A percentile compares a stretch with the other conserved stretches of the same genome.
phyloP scores from a whole-genome alignment of 352 stramenopile genomes.

The Phytophthora citrophthora region DNA sequence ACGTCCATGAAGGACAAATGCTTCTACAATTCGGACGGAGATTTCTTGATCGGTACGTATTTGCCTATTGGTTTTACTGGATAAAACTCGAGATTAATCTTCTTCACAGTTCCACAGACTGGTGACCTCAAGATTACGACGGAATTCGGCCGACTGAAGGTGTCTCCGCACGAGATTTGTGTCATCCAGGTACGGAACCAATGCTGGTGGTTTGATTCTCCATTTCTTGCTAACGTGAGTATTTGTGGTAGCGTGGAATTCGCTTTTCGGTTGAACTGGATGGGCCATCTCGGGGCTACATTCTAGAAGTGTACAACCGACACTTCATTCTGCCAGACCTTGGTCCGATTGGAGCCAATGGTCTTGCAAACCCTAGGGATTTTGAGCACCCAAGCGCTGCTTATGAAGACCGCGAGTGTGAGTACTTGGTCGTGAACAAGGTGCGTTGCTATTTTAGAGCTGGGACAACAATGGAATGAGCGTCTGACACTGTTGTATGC shows the following conservation, averaged over 20 bases:
- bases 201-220: no score
- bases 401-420: conserved; percentile 89
- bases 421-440: conserved; percentile 81
- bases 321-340: conserved; percentile 96
- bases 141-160: conserved; percentile 91
- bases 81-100: not conserved
- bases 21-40: conserved; percentile 97
- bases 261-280: conserved; percentile 92
- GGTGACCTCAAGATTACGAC: conserved; percentile 92
- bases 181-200: conserved; percentile 87
- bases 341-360: conserved; percentile 96
- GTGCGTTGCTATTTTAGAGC: conserved; percentile 14
- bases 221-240: not conserved
- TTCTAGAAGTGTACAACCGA: conserved; percentile 95
- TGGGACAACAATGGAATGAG: not conserved
- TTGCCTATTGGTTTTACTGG: not conserved
- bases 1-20: conserved; percentile 89
- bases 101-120: conserved; percentile 86
- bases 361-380: conserved; percentile 95
- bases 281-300: conserved; percentile 91
- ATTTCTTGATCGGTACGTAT: conserved; percentile 92
- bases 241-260: conserved; percentile 81
- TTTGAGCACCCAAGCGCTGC: conserved; percentile 93
- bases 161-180: conserved; percentile 92
- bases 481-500: not conserved